Evolutionary conservation across 1,139 yeast genomes (phyloP), one percentile per base, ranked within the genome.

Genomic region (Lodderomyces margitis): DNA sequence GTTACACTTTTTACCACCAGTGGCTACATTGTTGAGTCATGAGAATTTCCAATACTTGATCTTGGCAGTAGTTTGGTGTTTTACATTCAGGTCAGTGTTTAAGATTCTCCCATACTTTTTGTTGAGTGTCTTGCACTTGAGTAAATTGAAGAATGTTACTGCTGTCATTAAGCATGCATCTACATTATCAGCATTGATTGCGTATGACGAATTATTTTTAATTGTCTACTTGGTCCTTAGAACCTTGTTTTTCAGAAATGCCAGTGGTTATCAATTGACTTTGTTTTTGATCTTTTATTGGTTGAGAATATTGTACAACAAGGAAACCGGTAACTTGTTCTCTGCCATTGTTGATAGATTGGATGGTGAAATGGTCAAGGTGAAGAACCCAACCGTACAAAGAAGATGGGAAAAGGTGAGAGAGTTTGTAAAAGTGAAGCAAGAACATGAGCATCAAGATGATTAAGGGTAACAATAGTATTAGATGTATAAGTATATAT

Each of bases 41-140:
- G 86, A 80, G 50, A 83, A 83, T 60, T 82, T 82, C 67, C 92
- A 84, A 57, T 78, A 74, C 53, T 61, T 80, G 47, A 50, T 77
- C 5, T 65, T 84, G 46, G 76, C 82, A 0, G 23, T 59, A 2
- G 62, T 78, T 25, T 84, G 91, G 91, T 56, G 80, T 35, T 61
- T 83, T 46, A 78, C 84, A 24, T 80, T 85, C 61, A 70, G 75
- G 48, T 81, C 88, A 1, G 61, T 78, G n/a, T 82, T 80, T 62
- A 84, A 84, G 57, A 52, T 84, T 37, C 46, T 80, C 16, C 92
- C 92, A 17, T 81, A 67, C 56, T 65, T 71, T 49, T 54, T 80
- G 39, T 66, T 83, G 39, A 72, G 91, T 11, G 46, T 75, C 21
- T 65, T 84, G 52, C 92, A 85, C 51, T 43, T 84, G 37, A 62